Conservation (phyloP, 495 filamentous ascomycete species). For the Evansstolkia leycettana region DNA sequence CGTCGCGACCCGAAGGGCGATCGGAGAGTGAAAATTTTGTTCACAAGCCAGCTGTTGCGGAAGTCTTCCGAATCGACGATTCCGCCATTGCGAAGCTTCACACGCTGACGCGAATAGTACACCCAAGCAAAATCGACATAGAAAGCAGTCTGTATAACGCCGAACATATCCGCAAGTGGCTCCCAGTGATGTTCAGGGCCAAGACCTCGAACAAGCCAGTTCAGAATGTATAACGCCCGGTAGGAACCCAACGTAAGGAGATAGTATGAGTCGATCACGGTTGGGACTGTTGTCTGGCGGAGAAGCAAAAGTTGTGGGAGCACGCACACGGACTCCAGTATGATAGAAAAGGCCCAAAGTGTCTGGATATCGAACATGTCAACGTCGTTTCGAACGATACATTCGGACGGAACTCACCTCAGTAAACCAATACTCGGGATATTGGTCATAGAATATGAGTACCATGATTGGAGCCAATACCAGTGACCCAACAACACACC, state of each 20-base stretch:
- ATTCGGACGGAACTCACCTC: slow-evolving; percentile 35
- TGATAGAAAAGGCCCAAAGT: slow-evolving; percentile 74
- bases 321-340: slow-evolving; percentile 82
- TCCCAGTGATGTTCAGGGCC: slow-evolving; percentile 50
- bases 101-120: slow-evolving; percentile 83
- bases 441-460: slow-evolving; percentile 40
- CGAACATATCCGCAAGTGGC: slow-evolving; percentile 67
- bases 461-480: slow-evolving; percentile 54
- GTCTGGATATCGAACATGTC: slow-evolving; percentile 13
- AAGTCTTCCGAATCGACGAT: slow-evolving; percentile 91
- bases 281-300: slow-evolving; percentile 87
- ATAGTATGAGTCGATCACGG: slow-evolving; percentile 92
- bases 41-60: slow-evolving; percentile 63
- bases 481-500: slow-evolving; percentile 45
- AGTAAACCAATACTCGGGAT: slow-evolving; percentile 31
- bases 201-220: slow-evolving; percentile 68
- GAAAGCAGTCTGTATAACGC: slow-evolving; percentile 77
- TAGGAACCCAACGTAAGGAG: slow-evolving; percentile 81
- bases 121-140: slow-evolving; percentile 97
- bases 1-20: slow-evolving; percentile 13
- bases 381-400: slow-evolving; percentile 1
- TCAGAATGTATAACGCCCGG: slow-evolving; percentile 80
- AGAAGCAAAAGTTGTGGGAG: slow-evolving; percentile 86
- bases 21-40: slow-evolving; percentile 30
- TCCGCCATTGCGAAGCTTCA: slow-evolving; percentile 84